These are phyloP conservation scores for Pythium guiyangense DNA, from an alignment of 352 stramenopile species.

Conservation along the genomic window DNA sequence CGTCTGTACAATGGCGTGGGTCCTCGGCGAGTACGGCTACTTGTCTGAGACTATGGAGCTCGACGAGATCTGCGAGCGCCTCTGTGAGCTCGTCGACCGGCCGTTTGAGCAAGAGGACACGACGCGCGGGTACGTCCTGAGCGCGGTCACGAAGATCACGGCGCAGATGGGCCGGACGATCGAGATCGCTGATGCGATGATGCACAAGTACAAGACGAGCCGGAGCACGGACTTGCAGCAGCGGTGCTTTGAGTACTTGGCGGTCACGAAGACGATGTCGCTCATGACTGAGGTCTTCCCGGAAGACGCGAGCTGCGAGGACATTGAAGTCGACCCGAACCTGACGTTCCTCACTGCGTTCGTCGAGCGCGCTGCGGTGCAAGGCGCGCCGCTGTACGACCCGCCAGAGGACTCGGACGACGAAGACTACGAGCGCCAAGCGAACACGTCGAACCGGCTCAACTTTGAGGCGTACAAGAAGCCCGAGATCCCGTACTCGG, in stretches of 20 bases:
- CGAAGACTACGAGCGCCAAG: constrained; percentile 85
- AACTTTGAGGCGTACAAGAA: constrained; percentile 91
- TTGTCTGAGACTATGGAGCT: constrained; percentile 91
- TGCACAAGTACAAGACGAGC: constrained; percentile 96
- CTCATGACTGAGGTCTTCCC: constrained; percentile 93
- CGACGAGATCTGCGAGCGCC: constrained; percentile 92
- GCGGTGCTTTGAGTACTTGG: constrained; percentile 98
- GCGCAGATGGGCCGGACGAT: constrained; percentile 92
- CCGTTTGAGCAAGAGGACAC: constrained; percentile 84
- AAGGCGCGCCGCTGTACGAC: constrained; percentile 93
- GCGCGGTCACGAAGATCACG: constrained; percentile 97
- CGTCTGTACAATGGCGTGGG: constrained; percentile 97
- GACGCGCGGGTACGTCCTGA: constrained; percentile 96
- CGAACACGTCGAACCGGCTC: constrained; percentile 54
- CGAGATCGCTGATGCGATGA: constrained; percentile 88
- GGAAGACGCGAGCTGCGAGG: constrained; percentile 95
- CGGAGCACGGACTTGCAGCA: constrained; percentile 96
- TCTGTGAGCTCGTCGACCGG: constrained; percentile 92
- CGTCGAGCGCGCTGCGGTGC: constrained; percentile 89
- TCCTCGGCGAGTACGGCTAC: constrained; percentile 99
- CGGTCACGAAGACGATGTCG: constrained; percentile 89
- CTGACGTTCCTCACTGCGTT: constrained; percentile 95
- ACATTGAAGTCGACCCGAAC: constrained; percentile 95
- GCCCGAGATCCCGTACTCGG: constrained; percentile 83
- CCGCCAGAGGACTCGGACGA: constrained; percentile 95